Evolutionary conservation across 2,329 filamentous ascomycete species (phyloP).

Genomic region (Sarocladiaceae sp.): DNA sequence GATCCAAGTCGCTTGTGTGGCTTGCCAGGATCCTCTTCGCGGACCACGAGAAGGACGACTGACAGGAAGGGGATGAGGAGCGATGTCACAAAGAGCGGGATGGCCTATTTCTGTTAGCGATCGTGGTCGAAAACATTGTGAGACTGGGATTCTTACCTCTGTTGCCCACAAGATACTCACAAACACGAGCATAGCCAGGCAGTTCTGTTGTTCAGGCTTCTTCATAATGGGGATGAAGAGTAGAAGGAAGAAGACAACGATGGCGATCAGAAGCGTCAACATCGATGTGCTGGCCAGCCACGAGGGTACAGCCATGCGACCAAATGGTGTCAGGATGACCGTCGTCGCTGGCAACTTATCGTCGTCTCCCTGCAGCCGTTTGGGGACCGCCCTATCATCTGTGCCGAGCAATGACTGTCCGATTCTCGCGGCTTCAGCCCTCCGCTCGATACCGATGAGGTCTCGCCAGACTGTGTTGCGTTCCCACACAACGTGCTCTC

Average conservation of each 20-base stretch:
- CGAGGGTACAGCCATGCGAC: slow-evolving; percentile 64
- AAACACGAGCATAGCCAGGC: slow-evolving; percentile 85
- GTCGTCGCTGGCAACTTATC: slow-evolving; percentile 55
- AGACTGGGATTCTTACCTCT: slow-evolving; percentile 56
- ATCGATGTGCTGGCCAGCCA: slow-evolving; percentile 84
- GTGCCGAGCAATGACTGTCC: slow-evolving; percentile 77
- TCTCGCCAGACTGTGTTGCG: slow-evolving; percentile 98
- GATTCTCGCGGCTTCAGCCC: slow-evolving; percentile 88
- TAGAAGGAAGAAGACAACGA: slow-evolving; percentile 67
- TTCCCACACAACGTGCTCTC: slow-evolving; percentile 98
- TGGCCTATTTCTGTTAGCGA: slow-evolving; percentile 51
- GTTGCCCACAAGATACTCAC: slow-evolving; percentile 95
- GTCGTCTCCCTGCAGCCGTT: slow-evolving; percentile 80
- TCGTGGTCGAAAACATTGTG: slow-evolving; percentile 11
- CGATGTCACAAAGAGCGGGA: slow-evolving; percentile 94
- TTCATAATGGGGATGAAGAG: slow-evolving; percentile 77
- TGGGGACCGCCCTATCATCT: slow-evolving; percentile 59
- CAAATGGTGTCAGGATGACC: slow-evolving; percentile 72
- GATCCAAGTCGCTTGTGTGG: slow-evolving; percentile 67
- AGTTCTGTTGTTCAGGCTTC: slow-evolving; percentile 88
- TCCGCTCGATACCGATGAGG: slow-evolving; percentile 95
- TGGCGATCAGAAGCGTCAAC: slow-evolving; percentile 63
- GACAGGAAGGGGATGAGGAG: slow-evolving; percentile 89
- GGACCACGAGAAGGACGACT: slow-evolving; percentile 78
- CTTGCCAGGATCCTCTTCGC: slow-evolving; percentile 53